Evolutionary conservation across 208 protist genomes (phyloP).

Genomic region (Acanthamoeba lenticulata): DNA sequence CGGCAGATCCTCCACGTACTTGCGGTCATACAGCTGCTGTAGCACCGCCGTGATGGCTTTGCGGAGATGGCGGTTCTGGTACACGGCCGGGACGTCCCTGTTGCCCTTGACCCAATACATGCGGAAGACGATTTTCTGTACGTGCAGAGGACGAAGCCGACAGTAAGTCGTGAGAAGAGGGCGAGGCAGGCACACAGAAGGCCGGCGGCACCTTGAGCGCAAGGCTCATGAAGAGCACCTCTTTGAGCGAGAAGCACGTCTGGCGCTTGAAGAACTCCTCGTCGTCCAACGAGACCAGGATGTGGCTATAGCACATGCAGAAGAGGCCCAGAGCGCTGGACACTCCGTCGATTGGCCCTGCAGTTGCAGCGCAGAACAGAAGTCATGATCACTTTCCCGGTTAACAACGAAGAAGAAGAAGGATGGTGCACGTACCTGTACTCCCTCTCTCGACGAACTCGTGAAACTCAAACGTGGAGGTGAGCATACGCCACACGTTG

Average conservation of each 20-base stretch:
- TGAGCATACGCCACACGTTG: slow-evolving; percentile 41
- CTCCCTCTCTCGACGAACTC: not conserved
- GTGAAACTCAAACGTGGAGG: not conserved
- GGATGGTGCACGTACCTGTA: not conserved
- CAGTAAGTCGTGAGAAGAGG: too few relatives aligned
- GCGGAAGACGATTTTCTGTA: slow-evolving; percentile 18
- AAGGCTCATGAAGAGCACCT: not conserved
- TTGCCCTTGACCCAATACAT: slow-evolving; percentile 51
- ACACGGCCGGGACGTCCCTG: slow-evolving; percentile 1
- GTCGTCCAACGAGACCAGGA: slow-evolving; percentile 9
- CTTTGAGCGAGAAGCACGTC: slow-evolving; percentile 16
- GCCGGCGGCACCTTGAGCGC: not conserved
- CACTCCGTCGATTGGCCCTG: not conserved
- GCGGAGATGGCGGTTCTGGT: not conserved
- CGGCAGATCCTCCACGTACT: not conserved
- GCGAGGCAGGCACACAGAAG: too few relatives aligned
- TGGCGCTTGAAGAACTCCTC: slow-evolving; percentile 56
- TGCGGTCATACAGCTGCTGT: slow-evolving; percentile 45
- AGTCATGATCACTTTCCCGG: not conserved
- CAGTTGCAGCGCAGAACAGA: not conserved
- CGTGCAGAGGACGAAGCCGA: not conserved
- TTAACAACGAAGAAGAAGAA: not conserved
- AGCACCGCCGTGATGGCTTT: slow-evolving; percentile 48
- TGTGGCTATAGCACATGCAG: slow-evolving; percentile 26
- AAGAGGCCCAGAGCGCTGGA: not conserved